Evolutionary conservation across 2,329 filamentous ascomycete species (phyloP).

Genomic region (Leptodontidium sp.): DNA sequence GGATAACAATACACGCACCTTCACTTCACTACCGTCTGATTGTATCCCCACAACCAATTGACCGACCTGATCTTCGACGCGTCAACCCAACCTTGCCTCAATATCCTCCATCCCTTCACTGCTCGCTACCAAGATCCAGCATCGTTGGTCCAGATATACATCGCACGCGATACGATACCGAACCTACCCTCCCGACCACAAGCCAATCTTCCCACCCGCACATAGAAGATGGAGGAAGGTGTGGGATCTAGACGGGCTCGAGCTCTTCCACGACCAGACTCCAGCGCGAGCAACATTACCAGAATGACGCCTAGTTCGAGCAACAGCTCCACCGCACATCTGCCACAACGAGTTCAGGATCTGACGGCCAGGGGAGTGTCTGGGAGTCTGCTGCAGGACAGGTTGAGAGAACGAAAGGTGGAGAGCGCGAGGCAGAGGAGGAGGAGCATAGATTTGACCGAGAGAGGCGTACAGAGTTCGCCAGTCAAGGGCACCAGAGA

Average conservation of each 20-base stretch:
- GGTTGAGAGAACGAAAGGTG: constrained; percentile 46
- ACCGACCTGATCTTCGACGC: background rate
- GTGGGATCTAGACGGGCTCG: constrained; percentile 26
- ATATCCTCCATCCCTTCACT: background rate
- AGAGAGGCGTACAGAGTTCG: constrained; percentile 44
- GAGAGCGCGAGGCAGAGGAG: constrained; percentile 41
- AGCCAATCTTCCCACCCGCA: background rate
- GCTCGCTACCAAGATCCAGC: constrained; percentile 13
- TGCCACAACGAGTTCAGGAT: constrained; percentile 24
- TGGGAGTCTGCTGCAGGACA: constrained; percentile 46
- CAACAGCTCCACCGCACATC: constrained; percentile 32
- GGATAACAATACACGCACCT: constrained; percentile 12
- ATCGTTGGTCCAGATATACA: constrained; percentile 14
- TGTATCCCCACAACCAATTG: constrained; percentile 4
- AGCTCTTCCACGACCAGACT: constrained; percentile 33
- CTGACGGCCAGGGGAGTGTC: constrained; percentile 5
- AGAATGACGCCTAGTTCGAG: constrained; percentile 41
- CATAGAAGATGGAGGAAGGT: constrained; percentile 33
- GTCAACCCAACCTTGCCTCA: background rate
- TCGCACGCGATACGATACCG: constrained; percentile 3
- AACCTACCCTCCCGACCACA: constrained; percentile 20
- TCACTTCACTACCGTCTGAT: background rate
- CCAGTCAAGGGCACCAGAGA: constrained; percentile 37
- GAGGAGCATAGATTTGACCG: constrained; percentile 38
- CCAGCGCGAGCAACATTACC: constrained; percentile 37